Evolutionary conservation across 2,329 filamentous ascomycete genomes (phyloP).

Genomic region (Fusarium staphyleae): DNA sequence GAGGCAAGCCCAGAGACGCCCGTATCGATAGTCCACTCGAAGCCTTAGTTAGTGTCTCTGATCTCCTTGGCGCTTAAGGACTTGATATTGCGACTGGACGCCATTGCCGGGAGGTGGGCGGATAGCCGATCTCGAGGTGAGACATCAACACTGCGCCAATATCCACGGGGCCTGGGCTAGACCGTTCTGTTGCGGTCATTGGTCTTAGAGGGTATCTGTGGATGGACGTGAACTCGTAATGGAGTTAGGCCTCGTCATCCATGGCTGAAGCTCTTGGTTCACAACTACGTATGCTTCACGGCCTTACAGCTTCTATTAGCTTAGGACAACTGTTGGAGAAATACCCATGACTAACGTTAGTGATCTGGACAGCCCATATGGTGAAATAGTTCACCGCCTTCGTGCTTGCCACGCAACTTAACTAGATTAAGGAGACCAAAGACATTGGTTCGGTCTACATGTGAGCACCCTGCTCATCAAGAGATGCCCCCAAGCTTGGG

Average conservation of each 20-base stretch:
- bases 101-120: background rate
- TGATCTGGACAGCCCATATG: slow-evolving; percentile 8
- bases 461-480: background rate
- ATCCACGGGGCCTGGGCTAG: background rate
- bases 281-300: background rate
- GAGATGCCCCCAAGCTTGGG: background rate
- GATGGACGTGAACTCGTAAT: background rate
- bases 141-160: background rate
- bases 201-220: background rate
- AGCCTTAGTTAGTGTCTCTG: background rate
- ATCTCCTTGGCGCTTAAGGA: background rate
- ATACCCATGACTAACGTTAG: background rate
- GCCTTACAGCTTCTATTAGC: background rate
- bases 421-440: no score
- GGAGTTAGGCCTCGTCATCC: background rate
- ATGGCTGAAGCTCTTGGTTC: slow-evolving; percentile 12
- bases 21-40: background rate
- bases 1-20: slow-evolving; percentile 19
- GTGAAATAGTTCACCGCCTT: slow-evolving; percentile 22
- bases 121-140: background rate
- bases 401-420: slow-evolving; percentile 3
- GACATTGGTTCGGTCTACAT: background rate
- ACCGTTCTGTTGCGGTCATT: slow-evolving; percentile 16
- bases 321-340: background rate
- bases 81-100: slow-evolving; percentile 20